These are phyloP conservation scores for Taiozyma onychis DNA, from an alignment of 1,139 yeast species.

Conservation along the genomic window DNA sequence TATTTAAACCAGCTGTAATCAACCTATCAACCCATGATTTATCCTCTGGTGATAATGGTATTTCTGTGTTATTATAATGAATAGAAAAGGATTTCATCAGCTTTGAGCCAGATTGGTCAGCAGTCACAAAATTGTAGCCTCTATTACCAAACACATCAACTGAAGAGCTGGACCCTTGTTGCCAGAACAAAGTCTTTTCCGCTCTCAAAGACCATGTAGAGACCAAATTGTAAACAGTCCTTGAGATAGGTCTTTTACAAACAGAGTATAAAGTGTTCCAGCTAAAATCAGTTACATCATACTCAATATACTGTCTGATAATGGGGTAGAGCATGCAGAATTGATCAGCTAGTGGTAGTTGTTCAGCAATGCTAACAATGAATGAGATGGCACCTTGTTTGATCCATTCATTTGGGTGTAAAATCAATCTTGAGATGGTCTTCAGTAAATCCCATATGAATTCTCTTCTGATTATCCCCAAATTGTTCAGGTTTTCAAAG, in stretches of 20 bases:
- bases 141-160: constrained; percentile 40
- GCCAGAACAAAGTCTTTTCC: constrained; percentile 75
- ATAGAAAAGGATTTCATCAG: constrained; percentile 26
- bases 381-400: constrained; percentile 63
- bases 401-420: constrained; percentile 89
- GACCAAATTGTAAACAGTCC: constrained; percentile 60
- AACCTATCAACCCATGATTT: constrained; percentile 68
- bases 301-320: constrained; percentile 67
- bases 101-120: constrained; percentile 23
- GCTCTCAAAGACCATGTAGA: constrained; percentile 70
- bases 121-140: constrained; percentile 33
- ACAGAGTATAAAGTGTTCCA: constrained; percentile 64
- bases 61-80: constrained; percentile 34
- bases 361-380: constrained; percentile 55
- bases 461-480: constrained; percentile 46
- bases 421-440: constrained; percentile 43
- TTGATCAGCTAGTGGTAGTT: constrained; percentile 68
- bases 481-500: constrained; percentile 48
- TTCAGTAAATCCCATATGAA: constrained; percentile 47
- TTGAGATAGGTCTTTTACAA: constrained; percentile 59
- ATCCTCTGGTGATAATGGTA: constrained; percentile 51
- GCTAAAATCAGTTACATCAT: constrained; percentile 64
- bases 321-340: constrained; percentile 82
- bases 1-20: constrained; percentile 63
- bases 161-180: constrained; percentile 35